Base-by-base conservation (phyloP, 1,139 yeast species). In the Lodderomyces parapsilosis region DNA sequence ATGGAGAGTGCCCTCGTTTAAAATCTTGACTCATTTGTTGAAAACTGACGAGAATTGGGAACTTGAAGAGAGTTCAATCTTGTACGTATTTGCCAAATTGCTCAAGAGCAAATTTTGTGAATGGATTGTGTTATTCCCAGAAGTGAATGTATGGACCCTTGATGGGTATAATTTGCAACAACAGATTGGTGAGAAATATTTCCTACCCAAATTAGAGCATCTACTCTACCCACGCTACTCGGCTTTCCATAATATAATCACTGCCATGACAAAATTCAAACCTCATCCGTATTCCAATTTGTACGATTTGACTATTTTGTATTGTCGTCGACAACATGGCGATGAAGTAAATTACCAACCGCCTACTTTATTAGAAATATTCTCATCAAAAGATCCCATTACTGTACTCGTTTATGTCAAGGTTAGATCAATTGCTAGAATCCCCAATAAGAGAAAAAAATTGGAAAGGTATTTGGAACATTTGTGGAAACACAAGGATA, bases 381-480 rank as follows among this genome's bases (percentile, higher is more conserved):
- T 85, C 45, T 68, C 80, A 2, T 62, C 74, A 32, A 57, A 60
- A 32, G 58, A 63, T 24, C 71, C 71, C 11, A 64, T 74, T 28
- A 58, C 72, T 3, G 68, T 83, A 2, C 62, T 69, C 33, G 65
- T 87, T 7, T 75, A 78, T 52, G 68, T 84, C 20, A 70, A 67
- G 38, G 67, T 75, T 18, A 71, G 70, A 51, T 59, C 73, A 9
- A 49, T 84, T 11, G 56, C 66, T n/a, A 62, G 76, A 43, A 58
- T 86, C 4, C 84, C 87, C 0, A 48, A 59, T 10, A 81, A 76
- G 49, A 66, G 78, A 39, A 63, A 68, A 33, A 77, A 74, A 48
- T 48, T 84, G 33, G 93, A 86, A 51, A 79, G 77, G 56, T 87
- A 90, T 84, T 57, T 88, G 13, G 96, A 88, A 57, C 68, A 68